Conservation (phyloP, 2,329 filamentous ascomycete genomes). For the Cladophialophora chaetospira region DNA sequence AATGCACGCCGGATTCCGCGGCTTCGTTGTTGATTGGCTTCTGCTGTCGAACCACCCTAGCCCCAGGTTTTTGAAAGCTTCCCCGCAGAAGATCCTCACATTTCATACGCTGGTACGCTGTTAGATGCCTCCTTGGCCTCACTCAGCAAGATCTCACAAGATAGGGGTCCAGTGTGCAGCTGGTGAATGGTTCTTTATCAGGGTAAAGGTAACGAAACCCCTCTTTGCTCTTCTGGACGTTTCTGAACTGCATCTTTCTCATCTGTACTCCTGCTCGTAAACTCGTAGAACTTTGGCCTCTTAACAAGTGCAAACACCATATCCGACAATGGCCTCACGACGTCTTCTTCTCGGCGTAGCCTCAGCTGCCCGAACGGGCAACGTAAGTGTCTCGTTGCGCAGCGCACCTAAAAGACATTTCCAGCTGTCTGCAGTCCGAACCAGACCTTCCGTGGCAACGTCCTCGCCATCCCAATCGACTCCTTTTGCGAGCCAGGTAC, state of each 20-base stretch:
- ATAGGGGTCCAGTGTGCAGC: background rate
- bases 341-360: conserved; percentile 16
- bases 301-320: background rate
- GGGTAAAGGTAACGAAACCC: conserved; percentile 1
- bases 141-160: background rate
- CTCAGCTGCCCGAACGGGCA: conserved; percentile 1
- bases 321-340: conserved; percentile 22
- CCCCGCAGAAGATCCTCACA: conserved; percentile 7
- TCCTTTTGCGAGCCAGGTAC: conserved; percentile 8
- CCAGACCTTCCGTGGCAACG: conserved; percentile 12
- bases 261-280: background rate
- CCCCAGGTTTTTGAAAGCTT: background rate
- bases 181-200: background rate
- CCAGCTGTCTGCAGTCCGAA: conserved; percentile 8
- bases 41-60: no score
- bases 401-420: conserved; percentile 2
- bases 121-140: background rate
- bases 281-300: background rate
- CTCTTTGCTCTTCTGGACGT: conserved; percentile 4
- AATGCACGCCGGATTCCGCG: background rate
- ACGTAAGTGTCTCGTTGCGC: background rate
- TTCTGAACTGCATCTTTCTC: background rate
- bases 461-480: conserved; percentile 7
- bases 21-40: conserved; percentile 2
- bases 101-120: background rate